A percentile compares a stretch with the other conserved stretches of the same genome.
Conservation (phyloP, 2,329 filamentous ascomycete species). For the Calonectria fujianensis region DNA sequence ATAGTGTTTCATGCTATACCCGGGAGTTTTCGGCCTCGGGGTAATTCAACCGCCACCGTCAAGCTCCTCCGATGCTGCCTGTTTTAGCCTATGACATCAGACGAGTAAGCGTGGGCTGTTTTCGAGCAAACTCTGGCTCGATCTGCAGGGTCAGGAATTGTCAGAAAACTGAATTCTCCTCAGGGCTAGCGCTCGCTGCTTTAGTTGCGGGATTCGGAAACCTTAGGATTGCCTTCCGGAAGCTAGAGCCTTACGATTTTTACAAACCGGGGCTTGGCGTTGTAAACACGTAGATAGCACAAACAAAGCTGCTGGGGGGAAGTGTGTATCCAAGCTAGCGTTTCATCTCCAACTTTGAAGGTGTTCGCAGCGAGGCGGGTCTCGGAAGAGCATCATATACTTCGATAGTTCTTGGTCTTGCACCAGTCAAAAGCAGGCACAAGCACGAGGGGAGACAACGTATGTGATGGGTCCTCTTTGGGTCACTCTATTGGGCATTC, state of each 20-base stretch:
- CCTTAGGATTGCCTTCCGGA: not conserved
- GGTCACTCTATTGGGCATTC: not conserved
- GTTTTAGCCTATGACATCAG: constrained; percentile 17
- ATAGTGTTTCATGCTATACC: constrained; percentile 18
- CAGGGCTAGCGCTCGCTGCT: not conserved
- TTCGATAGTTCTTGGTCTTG: not conserved
- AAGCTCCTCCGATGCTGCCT: not conserved
- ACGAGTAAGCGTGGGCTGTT: not conserved
- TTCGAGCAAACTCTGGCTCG: not conserved
- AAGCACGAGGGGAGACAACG: not conserved
- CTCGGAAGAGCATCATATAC: not conserved
- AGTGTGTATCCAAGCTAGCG: not conserved
- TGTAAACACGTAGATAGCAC: not conserved
- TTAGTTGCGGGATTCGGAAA: not conserved
- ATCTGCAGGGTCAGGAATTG: not conserved
- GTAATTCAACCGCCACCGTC: not conserved
- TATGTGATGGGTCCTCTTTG: not conserved
- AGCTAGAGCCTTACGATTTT: not conserved
- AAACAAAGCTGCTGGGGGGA: not conserved
- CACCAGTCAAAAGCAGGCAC: not conserved
- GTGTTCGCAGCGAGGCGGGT: not conserved
- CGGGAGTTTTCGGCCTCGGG: constrained; percentile 1
- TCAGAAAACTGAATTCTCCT: not conserved
- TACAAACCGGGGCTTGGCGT: not conserved
- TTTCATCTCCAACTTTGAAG: not conserved